Conservation (phyloP, 2,329 filamentous ascomycete genomes). For the Aspergillus sclerotialis region DNA sequence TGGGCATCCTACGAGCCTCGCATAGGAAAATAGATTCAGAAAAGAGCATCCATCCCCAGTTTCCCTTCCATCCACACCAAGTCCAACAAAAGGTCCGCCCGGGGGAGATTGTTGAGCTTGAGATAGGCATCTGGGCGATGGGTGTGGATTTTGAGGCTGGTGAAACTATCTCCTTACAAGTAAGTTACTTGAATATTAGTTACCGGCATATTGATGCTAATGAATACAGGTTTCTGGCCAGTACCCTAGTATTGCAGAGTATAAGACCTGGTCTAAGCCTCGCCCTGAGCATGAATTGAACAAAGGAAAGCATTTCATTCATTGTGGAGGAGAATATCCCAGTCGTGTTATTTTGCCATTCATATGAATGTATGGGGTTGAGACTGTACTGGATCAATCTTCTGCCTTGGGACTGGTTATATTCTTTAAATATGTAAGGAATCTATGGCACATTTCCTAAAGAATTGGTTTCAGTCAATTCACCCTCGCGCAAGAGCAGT, state of each 20-base stretch:
- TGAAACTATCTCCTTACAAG: slow-evolving; percentile 22
- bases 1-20: slow-evolving; percentile 40
- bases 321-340: slow-evolving; percentile 31
- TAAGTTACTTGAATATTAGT: slow-evolving; percentile 2
- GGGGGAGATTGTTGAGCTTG: slow-evolving; percentile 38
- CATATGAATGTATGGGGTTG: too few species aligned
- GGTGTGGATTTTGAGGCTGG: slow-evolving; percentile 41
- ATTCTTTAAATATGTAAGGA: too few species aligned
- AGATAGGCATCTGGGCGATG: slow-evolving; percentile 44
- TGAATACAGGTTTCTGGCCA: slow-evolving; percentile 20
- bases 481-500: too few species aligned
- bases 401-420: too few species aligned
- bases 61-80: slow-evolving; percentile 34
- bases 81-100: slow-evolving; percentile 34
- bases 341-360: slow-evolving; percentile 35
- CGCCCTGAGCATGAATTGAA: slow-evolving; percentile 37
- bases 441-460: too few species aligned
- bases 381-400: too few species aligned
- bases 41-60: slow-evolving; percentile 25
- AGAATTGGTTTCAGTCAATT: too few species aligned
- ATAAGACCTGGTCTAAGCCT: slow-evolving; percentile 30
- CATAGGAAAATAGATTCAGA: slow-evolving; percentile 33
- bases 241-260: slow-evolving; percentile 35
- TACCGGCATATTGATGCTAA: too few species aligned
- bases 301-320: slow-evolving; percentile 32